These are phyloP conservation scores for Talaromyces sp. DNA, from an alignment of 2,329 filamentous ascomycete genomes.

Conservation along the genomic window DNA sequence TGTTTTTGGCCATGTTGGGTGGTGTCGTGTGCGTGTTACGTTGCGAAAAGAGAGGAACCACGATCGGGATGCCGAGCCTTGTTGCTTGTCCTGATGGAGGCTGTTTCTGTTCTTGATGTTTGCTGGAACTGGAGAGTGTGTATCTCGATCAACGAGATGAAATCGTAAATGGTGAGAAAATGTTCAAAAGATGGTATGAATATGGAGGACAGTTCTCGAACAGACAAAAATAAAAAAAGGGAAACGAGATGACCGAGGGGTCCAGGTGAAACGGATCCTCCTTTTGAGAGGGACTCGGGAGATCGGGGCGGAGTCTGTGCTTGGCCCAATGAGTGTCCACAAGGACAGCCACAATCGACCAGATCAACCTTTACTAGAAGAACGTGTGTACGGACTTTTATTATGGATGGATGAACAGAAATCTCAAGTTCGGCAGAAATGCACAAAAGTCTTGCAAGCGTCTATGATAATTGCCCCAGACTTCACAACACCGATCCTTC, in stretches of 20 bases:
- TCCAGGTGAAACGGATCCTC: neutral
- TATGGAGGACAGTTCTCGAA: neutral
- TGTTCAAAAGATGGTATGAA: neutral
- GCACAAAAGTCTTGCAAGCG: no score
- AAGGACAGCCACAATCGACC: neutral
- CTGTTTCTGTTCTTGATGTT: neutral
- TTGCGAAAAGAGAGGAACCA: neutral
- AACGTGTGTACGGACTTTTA: neutral
- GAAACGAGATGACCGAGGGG: neutral
- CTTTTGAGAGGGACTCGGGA: neutral
- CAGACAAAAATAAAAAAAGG: neutral
- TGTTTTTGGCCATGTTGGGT: slow-evolving; percentile 24
- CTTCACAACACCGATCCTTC: no score
- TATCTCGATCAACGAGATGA: neutral
- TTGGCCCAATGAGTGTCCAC: neutral
- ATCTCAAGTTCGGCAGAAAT: no score
- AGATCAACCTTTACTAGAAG: neutral
- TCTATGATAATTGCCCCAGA: no score
- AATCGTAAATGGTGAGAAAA: neutral
- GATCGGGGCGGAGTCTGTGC: slow-evolving; percentile 1
- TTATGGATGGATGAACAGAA: neutral
- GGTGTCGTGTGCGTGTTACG: slow-evolving; percentile 21
- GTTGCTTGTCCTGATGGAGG: neutral
- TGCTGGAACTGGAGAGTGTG: neutral
- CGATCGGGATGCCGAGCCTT: neutral